phyloP scores from a whole-genome alignment of 495 filamentous ascomycete species.

The Extremus antarcticus region DNA sequence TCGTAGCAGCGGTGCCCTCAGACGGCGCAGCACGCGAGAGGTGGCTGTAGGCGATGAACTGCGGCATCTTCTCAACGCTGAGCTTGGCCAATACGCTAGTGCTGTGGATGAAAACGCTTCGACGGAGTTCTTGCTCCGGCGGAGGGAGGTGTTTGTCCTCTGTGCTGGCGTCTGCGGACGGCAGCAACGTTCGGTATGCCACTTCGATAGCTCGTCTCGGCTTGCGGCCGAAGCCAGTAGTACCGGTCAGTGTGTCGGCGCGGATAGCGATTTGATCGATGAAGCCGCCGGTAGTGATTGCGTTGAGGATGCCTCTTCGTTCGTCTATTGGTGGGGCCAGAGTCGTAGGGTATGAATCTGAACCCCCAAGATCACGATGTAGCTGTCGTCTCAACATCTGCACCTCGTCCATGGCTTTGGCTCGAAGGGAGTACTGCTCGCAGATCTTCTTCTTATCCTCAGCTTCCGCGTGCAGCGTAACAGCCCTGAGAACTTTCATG shows the following conservation, averaged over 20 bases:
- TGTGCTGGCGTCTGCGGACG: constrained; percentile 39
- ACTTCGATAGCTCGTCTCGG: constrained; percentile 77
- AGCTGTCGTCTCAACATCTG: constrained; percentile 74
- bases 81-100: constrained; percentile 61
- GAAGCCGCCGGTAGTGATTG: constrained; percentile 86
- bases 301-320: constrained; percentile 71
- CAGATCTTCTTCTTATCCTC: constrained; percentile 50
- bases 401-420: constrained; percentile 77
- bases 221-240: constrained; percentile 56
- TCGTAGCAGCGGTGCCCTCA: constrained; percentile 26
- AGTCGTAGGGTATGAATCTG: constrained; percentile 39
- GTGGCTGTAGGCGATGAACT: constrained; percentile 78
- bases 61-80: constrained; percentile 60
- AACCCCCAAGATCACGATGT: constrained; percentile 59
- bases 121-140: constrained; percentile 31
- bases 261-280: constrained; percentile 93
- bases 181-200: constrained; percentile 78
- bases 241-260: constrained; percentile 61
- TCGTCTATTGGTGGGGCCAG: constrained; percentile 60
- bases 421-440: constrained; percentile 66
- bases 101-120: constrained; percentile 75
- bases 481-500: constrained; percentile 79
- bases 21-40: constrained; percentile 58
- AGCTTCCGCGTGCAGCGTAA: constrained; percentile 72
- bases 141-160: background rate